Base-by-base conservation (phyloP, 805 yeast genomes). In the Clavispora vitiphila region DNA sequence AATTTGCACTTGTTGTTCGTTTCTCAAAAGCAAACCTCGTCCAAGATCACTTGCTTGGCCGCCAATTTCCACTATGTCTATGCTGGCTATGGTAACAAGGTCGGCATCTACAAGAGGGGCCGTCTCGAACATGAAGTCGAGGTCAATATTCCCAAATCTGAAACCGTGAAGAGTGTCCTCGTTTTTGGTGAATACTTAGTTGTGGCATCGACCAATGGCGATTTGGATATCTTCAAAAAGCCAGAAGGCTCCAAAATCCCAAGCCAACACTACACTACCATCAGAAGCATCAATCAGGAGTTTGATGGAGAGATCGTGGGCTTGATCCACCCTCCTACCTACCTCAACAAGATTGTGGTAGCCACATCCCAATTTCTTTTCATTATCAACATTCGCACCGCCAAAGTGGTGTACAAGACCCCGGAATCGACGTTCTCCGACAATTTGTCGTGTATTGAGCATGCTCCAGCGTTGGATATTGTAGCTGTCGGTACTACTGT, bases 71-170 rank as follows among this genome's bases (percentile, higher is more conserved):
- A 91, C 56, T 76, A 82, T 57, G 87, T 88, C 2, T 91, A 72
- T 59, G 95, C 86, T 24, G 83, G 83, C 0, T 83, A 78, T 65
- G 88, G 81, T 22, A 74, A 77, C 53, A 70, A 74, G 43, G 72
- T 91, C 39, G 95, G 95, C 2, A 71, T 90, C 34, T 93, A 74
- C 68, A 83, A 78, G 54, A 78, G 98, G 66, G 99, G 98, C 34
- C 75, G 71, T 43, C 65, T 86, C 27, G 81, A 76, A 51, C 61
- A 61, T 2, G 54, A 51, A 25, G 25, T 50, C 26, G 31, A 16
- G 24, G 30, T 51, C 9, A 15, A 20, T 11, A 22, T 40, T 21
- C 20, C 47, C 9, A 27, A 42, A 5, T 53, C 50, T 2, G 69
- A 61, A 8, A 53, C 60, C 12, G 67, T 89, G 25, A 64, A 58